Base-by-base conservation (phyloP, 2,329 filamentous ascomycete genomes). In the Cytospora piceae region DNA sequence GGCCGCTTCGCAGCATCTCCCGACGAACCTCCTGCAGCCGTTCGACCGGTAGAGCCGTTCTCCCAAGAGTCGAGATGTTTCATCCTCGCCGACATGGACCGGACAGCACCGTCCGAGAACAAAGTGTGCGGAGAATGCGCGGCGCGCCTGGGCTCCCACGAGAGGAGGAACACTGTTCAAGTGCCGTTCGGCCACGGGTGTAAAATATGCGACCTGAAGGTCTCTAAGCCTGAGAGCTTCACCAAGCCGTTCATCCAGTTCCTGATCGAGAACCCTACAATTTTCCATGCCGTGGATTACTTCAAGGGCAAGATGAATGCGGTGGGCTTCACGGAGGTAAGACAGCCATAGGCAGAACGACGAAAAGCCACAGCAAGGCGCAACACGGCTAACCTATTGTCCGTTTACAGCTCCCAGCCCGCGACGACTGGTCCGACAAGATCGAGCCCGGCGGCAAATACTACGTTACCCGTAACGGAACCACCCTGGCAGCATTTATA, bases 191-290 rank as follows among this genome's bases (percentile, higher is more conserved):
- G 60, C 60, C 53, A 57, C 14, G 53, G 32, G 22, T 63, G 60
- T 39, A 63, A 32, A n/a, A 63, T 63, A 53, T 63, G 60, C 42
- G 52, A 57, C n/a, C 53, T 63, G 37, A 57, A 54, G 39, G 42
- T 79, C 63, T 74, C 77, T 70, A 79, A 80, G 61, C 85, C 87
- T 5, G 87, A 88, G 72, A 83, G 83, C 66, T 96, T 93, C 76
- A 91, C 92, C 11, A 83, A 93, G 78, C 92, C 93, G 0, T 97
- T 96, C 76, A 90, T 90, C 75, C 85, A 92, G 61, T 98, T 97
- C 75, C 85, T 98, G 80, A 91, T 88, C 54, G 85, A 91, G 68
- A 97, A 97, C 74, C 95, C 95, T 0, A 98, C 95, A 11, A 87
- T 97, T 56, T 99, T 96, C 77, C 95, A 99, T 74, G 88, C 92